A percentile compares a stretch with the other conserved stretches of the same genome.
phyloP scores from a whole-genome alignment of 148 eudicot species.

The Fagopyrum tataricum region DNA sequence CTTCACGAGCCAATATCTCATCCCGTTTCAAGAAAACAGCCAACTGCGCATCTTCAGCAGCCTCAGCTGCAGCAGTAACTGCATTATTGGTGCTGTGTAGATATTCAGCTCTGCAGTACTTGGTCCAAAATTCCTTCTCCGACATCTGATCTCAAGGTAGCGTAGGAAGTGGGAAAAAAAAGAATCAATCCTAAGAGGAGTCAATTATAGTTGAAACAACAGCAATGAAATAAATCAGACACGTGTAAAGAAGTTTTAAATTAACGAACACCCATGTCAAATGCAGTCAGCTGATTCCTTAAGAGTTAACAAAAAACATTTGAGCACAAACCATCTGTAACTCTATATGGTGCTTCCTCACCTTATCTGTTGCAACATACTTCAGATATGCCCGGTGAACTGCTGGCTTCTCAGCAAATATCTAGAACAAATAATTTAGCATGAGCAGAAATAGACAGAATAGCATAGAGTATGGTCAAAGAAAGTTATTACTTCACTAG shows the following conservation, averaged over 20 bases:
- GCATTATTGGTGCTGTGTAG: conserved; percentile 88
- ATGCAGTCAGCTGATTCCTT: neutral
- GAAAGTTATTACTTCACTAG: neutral
- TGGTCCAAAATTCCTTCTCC: conserved; percentile 91
- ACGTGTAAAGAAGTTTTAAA: neutral
- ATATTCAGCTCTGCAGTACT: conserved; percentile 93
- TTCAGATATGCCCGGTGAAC: conserved; percentile 86
- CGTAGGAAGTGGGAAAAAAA: neutral
- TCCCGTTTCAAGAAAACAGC: conserved; percentile 82
- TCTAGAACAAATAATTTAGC: conserved; percentile 35
- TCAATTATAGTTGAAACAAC: neutral
- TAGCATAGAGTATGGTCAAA: neutral
- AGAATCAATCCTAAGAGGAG: neutral
- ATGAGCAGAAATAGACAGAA: conserved; percentile 4
- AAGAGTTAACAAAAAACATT: conserved; percentile 1
- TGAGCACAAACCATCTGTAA: neutral
- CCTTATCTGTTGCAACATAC: conserved; percentile 72
- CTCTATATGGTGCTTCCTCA: conserved; percentile 16
- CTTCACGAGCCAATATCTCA: conserved; percentile 74
- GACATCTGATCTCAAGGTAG: conserved; percentile 48
- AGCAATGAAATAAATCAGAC: neutral
- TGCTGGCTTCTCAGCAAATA: conserved; percentile 99
- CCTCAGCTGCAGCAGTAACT: conserved; percentile 96
- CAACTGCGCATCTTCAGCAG: conserved; percentile 95
- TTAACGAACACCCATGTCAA: neutral